phyloP scores from a whole-genome alignment of 2,329 filamentous ascomycete genomes.

The Talaromyces sp. region DNA sequence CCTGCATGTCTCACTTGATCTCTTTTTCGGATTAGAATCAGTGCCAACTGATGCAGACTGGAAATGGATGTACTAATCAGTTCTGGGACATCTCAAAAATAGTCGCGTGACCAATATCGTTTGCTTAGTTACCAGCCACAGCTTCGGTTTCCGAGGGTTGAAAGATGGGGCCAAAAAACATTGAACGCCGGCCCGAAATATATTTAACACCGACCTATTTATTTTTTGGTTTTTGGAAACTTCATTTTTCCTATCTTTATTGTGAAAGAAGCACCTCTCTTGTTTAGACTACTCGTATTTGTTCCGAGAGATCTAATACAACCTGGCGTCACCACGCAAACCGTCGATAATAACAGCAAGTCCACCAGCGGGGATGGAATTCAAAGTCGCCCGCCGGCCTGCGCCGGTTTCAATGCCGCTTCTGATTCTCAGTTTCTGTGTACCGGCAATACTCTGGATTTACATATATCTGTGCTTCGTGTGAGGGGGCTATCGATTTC shows the following conservation, averaged over 20 bases:
- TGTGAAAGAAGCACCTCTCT: neutral
- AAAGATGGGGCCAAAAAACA: neutral
- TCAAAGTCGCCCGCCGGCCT: neutral
- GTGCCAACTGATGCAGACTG: neutral
- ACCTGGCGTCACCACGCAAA: neutral
- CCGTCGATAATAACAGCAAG: neutral
- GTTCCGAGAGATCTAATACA: neutral
- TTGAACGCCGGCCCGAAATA: neutral
- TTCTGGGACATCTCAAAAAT: neutral
- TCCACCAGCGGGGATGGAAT: conserved; percentile 1
- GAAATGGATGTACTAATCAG: neutral
- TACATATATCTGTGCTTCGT: conserved; percentile 13
- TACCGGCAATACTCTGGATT: conserved; percentile 11
- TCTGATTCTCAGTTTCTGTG: conserved; percentile 5
- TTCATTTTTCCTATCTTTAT: neutral
- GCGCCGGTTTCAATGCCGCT: conserved; percentile 1
- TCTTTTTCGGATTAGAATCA: neutral
- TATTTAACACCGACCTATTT: neutral
- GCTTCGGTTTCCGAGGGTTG: neutral
- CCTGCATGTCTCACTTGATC: neutral
- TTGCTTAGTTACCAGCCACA: neutral
- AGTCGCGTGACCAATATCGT: neutral
- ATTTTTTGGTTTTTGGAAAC: neutral
- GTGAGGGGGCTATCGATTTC: neutral
- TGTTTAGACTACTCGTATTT: neutral